Conservation (phyloP, 768 basidiomycete genomes). For the Psilocybe tampanensis region DNA sequence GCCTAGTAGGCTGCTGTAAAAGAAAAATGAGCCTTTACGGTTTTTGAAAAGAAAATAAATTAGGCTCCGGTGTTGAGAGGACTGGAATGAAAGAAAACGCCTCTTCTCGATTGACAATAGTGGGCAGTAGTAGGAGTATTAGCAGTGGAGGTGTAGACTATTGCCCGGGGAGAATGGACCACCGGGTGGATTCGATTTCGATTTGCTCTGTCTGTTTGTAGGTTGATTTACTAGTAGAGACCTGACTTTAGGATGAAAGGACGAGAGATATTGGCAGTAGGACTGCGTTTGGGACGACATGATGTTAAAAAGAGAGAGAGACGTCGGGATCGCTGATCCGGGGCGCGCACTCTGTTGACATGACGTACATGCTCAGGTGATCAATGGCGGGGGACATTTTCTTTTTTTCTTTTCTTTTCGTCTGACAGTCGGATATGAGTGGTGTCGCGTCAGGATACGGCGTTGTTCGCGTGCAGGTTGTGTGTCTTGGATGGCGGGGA, state of each 20-base stretch:
- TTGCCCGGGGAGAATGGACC: not conserved
- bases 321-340: not conserved
- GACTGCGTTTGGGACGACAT: not conserved
- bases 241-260: too few species aligned
- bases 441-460: not conserved
- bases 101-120: not conserved
- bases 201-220: conserved; percentile 7
- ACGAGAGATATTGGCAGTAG: not conserved
- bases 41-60: not conserved
- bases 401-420: not conserved
- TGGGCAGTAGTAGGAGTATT: not conserved
- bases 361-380: not conserved
- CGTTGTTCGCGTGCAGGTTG: too few species aligned
- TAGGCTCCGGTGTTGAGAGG: not conserved
- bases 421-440: not conserved
- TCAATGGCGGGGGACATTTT: not conserved
- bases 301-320: not conserved
- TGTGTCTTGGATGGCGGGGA: too few species aligned
- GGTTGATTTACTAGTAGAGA: not conserved
- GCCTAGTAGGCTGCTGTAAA: not conserved
- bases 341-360: not conserved
- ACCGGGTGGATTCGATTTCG: conserved; percentile 1
- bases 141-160: not conserved
- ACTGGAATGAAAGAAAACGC: not conserved
- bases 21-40: not conserved